A percentile compares a stretch with the other conserved stretches of the same genome.
Conservation (phyloP, 2,329 filamentous ascomycete species). For the Aureobasidium melanogenum region DNA sequence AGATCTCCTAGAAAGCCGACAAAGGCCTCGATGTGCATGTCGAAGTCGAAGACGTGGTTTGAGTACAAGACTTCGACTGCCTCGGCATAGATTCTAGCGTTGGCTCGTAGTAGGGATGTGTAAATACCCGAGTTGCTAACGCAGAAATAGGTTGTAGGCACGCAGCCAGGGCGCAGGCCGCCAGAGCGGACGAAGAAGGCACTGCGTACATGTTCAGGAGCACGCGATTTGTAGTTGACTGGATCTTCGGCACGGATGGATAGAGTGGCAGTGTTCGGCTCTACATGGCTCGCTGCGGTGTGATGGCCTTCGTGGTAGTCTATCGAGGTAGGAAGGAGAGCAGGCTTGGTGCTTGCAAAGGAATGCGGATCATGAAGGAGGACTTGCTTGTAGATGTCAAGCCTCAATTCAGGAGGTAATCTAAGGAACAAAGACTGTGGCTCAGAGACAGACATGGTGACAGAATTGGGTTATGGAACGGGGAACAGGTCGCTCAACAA, state of each 20-base stretch:
- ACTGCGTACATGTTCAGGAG: constrained; percentile 25
- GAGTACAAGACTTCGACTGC: constrained; percentile 49
- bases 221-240: constrained; percentile 21
- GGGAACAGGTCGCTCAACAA: not conserved
- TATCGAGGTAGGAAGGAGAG: constrained; percentile 25
- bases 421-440: constrained; percentile 30
- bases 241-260: constrained; percentile 38
- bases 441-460: not conserved
- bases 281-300: constrained; percentile 19
- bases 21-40: constrained; percentile 50
- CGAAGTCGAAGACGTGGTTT: constrained; percentile 51
- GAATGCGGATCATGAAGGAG: constrained; percentile 29
- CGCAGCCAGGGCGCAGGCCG: constrained; percentile 33
- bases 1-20: constrained; percentile 52
- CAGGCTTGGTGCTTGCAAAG: constrained; percentile 18
- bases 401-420: constrained; percentile 37
- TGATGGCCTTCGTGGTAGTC: constrained; percentile 29
- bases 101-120: constrained; percentile 21
- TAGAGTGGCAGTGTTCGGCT: constrained; percentile 26
- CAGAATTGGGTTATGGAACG: not conserved
- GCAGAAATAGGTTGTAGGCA: constrained; percentile 49
- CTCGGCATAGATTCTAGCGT: constrained; percentile 44
- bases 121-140: constrained; percentile 28
- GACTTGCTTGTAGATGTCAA: constrained; percentile 38
- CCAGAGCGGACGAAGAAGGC: constrained; percentile 33